Conservation (phyloP, 1,284 basidiomycete genomes). For the Wallemia mellicola region DNA sequence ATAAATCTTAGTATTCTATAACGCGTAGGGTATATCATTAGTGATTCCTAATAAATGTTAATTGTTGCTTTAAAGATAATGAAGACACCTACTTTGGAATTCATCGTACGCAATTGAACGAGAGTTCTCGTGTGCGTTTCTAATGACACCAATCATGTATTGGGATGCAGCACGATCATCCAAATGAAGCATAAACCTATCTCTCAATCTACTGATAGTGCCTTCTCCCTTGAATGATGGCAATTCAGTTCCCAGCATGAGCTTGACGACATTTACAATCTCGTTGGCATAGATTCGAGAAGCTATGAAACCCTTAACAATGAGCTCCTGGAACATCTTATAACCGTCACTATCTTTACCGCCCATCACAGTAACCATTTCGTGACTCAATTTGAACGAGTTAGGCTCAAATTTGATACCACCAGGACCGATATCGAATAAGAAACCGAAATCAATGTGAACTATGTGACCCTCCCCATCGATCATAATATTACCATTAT, state of each 20-base stretch:
- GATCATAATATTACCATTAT: conserved; percentile 99
- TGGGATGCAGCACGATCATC: conserved; percentile 74
- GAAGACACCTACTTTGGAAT: conserved; percentile 30
- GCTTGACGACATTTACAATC: conserved; percentile 52
- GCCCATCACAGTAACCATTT: conserved; percentile 95
- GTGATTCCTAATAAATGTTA: not conserved
- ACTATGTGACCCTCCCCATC: conserved; percentile 86
- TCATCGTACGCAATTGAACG: conserved; percentile 77
- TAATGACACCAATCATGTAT: conserved; percentile 61
- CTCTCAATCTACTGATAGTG: conserved; percentile 58
- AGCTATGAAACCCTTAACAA: conserved; percentile 84
- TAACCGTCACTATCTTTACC: conserved; percentile 78
- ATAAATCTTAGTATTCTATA: not conserved
- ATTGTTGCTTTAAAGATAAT: not conserved
- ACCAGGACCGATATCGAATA: conserved; percentile 71
- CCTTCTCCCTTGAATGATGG: conserved; percentile 89
- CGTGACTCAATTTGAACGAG: conserved; percentile 91
- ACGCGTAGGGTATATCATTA: conserved; percentile 3
- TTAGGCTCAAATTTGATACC: conserved; percentile 91
- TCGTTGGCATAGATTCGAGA: conserved; percentile 71
- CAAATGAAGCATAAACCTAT: conserved; percentile 55
- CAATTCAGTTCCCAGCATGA: conserved; percentile 84
- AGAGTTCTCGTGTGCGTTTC: conserved; percentile 81
- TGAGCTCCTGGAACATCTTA: conserved; percentile 69
- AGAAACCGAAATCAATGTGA: conserved; percentile 90